Evolutionary conservation across 164 flowering plant species (phyloP), one percentile per base, ranked within the genome.

Genomic region (Protea cynaroides): DNA sequence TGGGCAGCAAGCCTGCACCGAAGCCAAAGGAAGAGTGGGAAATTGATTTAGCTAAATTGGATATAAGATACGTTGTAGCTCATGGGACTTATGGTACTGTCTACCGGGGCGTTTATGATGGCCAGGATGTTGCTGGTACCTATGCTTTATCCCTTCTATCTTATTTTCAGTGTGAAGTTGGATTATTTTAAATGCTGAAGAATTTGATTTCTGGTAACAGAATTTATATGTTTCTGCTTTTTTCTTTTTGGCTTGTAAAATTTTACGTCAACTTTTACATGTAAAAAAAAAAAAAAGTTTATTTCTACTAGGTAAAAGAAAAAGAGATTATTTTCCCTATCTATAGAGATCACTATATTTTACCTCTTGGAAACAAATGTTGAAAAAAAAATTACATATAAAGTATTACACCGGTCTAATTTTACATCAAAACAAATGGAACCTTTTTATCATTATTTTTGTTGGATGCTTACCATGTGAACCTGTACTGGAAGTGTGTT

Each of bases 61-160:
- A 85, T 44, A 77, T 86, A 25, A 80, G 68, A 57, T 40, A 71
- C 66, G 84, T 79, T 59, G 71, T 87, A 17, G 96, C 97, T 71
- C 81, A 81, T 65, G 98, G 98, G 23, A 87, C 97, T 52, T 94
- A 86, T 63, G 98, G 98, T 22, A 83, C 90, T 15, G 95, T 94
- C 0, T 91, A 91, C 64, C 71, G 77, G 17, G 95, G 95, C 43
- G 53, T 25, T 70, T 90, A 89, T 74, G 97, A 85, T 74, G 82
- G 76, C 61, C 86, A 83, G 66, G 91, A 89, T 60, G 88, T 91
- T 76, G 97, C 97, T 78, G 97, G 97, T 90, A 80, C 15, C 3
- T 14, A 7, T 22, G 37, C 24, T 37, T 60, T 68, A 14, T 25
- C 52, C 11, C 43, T 22, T 46, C 15, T 36, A 38, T 59, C 4